Conservation (phyloP, 2,329 filamentous ascomycete species). For the Mollisiaceae sp. region DNA sequence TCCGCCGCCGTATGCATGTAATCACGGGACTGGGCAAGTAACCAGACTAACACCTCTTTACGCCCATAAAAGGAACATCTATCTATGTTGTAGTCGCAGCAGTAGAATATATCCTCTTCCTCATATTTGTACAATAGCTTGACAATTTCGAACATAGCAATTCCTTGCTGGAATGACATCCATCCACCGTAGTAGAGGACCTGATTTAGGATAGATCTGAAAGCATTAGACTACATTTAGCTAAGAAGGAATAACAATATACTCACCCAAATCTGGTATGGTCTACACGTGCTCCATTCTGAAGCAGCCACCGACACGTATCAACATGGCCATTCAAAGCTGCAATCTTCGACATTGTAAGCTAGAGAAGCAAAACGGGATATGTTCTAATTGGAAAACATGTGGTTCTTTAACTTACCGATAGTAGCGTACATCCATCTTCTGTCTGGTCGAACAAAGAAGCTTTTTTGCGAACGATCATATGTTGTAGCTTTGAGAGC, state of each 20-base stretch:
- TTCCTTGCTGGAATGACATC: slow-evolving; percentile 2
- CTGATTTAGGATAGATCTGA: not conserved
- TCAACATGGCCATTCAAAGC: not conserved
- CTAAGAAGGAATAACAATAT: not conserved
- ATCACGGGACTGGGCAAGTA: not conserved
- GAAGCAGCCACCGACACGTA: not conserved
- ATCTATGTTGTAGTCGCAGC: not conserved
- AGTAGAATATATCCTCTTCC: not conserved
- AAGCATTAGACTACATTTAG: not conserved
- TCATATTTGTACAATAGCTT: not conserved
- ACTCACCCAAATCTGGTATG: not conserved
- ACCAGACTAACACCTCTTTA: not conserved
- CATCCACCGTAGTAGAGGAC: not conserved
- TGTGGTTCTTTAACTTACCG: not conserved
- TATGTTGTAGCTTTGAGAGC: not conserved
- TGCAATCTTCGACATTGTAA: not conserved
- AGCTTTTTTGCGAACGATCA: not conserved
- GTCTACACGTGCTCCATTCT: not conserved
- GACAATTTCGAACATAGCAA: not conserved
- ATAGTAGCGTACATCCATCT: not conserved
- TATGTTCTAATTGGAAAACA: not conserved
- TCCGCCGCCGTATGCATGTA: not conserved
- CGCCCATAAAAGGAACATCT: not conserved
- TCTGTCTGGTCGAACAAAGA: not conserved
- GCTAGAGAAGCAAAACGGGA: not conserved